These are phyloP conservation scores for Fusarium zealandicum DNA, from an alignment of 2,329 filamentous ascomycete genomes.

Conservation along the genomic window DNA sequence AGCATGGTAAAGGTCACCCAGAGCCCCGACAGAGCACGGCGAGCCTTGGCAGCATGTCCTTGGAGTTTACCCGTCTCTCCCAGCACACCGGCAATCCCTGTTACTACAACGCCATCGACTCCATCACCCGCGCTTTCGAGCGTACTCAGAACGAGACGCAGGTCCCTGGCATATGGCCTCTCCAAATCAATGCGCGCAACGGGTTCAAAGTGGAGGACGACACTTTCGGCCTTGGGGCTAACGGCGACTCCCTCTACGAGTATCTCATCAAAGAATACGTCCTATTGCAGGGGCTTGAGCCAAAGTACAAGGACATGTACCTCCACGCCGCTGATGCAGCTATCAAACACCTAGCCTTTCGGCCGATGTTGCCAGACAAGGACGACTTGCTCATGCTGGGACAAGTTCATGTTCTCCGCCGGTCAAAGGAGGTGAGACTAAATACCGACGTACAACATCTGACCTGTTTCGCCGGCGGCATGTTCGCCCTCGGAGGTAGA, in stretches of 20 bases:
- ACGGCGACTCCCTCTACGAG: slow-evolving; percentile 65
- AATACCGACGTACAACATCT: slow-evolving; percentile 59
- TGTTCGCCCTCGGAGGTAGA: slow-evolving; percentile 67
- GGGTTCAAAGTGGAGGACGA: slow-evolving; percentile 45
- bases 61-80: slow-evolving; percentile 69
- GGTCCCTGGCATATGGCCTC: slow-evolving; percentile 69
- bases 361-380: slow-evolving; percentile 65
- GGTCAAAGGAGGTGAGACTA: slow-evolving; percentile 38
- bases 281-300: slow-evolving; percentile 65
- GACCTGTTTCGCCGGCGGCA: slow-evolving; percentile 70
- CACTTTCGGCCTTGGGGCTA: slow-evolving; percentile 55
- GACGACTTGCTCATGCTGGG: slow-evolving; percentile 65
- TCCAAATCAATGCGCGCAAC: slow-evolving; percentile 56
- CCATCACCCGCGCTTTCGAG: slow-evolving; percentile 63
- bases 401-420: slow-evolving; percentile 52
- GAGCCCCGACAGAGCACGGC: slow-evolving; percentile 44
- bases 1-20: slow-evolving; percentile 43
- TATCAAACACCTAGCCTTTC: slow-evolving; percentile 68
- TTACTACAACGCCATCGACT: slow-evolving; percentile 66
- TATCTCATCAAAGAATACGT: slow-evolving; percentile 73
- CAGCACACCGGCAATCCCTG: slow-evolving; percentile 66
- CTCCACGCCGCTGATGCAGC: slow-evolving; percentile 61
- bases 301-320: slow-evolving; percentile 49
- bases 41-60: slow-evolving; percentile 61
- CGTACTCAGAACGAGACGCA: slow-evolving; percentile 59